Evolutionary conservation across 169 alveolate genomes (phyloP).

Genomic region (Cryptosporidium muris): DNA sequence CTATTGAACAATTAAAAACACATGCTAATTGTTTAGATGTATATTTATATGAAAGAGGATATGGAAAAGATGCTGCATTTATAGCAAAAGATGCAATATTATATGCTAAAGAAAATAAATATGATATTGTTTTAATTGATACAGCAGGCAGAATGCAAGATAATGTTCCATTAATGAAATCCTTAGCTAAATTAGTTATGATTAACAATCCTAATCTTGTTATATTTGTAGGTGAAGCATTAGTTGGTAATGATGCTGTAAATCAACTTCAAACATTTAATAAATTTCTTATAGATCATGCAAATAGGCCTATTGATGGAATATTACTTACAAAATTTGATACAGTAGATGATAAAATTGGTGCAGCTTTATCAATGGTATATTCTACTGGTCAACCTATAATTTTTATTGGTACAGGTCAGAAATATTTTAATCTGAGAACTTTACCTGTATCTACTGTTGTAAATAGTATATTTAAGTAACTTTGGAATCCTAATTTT

Average conservation of each 20-base stretch:
- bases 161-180: constrained; percentile 92
- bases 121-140: constrained; percentile 97
- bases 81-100: constrained; percentile 94
- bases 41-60: constrained; percentile 97
- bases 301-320: constrained; percentile 98
- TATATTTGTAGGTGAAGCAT: constrained; percentile 99
- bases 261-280: constrained; percentile 97
- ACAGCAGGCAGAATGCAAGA: constrained; percentile 99
- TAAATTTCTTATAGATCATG: constrained; percentile 89
- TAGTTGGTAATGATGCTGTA: constrained; percentile 99
- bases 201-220: constrained; percentile 96
- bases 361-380: constrained; percentile 99
- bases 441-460: constrained; percentile 91
- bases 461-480: constrained; percentile 85
- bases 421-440: constrained; percentile 95
- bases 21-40: constrained; percentile 95
- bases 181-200: constrained; percentile 95
- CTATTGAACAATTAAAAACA: constrained; percentile 97
- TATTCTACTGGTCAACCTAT: constrained; percentile 99
- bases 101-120: constrained; percentile 87
- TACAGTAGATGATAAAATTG: constrained; percentile 99
- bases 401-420: constrained; percentile 99
- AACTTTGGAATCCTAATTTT: constrained; percentile 10
- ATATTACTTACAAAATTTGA: constrained; percentile 98
- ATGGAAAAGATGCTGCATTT: constrained; percentile 98